Conservation (phyloP, 192 early-diverging fungal genomes). For the Spizellomyces punctatus region DNA sequence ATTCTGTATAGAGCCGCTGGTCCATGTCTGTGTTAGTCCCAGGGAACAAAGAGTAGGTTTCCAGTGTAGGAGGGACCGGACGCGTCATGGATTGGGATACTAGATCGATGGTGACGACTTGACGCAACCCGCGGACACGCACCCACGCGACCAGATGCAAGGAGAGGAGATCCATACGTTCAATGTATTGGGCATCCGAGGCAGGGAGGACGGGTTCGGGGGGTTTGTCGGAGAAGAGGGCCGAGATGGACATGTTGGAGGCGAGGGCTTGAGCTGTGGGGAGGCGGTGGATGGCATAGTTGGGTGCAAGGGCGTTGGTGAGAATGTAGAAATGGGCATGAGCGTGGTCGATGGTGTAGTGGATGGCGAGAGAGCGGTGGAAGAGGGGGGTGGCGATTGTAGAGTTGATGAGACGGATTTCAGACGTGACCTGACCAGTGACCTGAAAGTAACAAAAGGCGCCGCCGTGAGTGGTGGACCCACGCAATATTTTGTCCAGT, state of each 20-base stretch:
- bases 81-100: not conserved
- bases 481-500: too few species aligned
- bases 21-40: slow-evolving; percentile 38
- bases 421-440: slow-evolving; percentile 42
- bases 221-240: not conserved
- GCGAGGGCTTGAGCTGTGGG: too few species aligned
- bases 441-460: slow-evolving; percentile 3
- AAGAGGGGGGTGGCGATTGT: not conserved
- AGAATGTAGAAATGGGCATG: slow-evolving; percentile 28
- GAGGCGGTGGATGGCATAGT: slow-evolving; percentile 27
- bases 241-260: not conserved
- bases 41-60: slow-evolving; percentile 33
- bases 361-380: slow-evolving; percentile 10
- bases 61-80: too few species aligned
- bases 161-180: slow-evolving; percentile 35
- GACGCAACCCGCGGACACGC: slow-evolving; percentile 26
- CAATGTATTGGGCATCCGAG: slow-evolving; percentile 19
- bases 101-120: slow-evolving; percentile 13
- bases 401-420: slow-evolving; percentile 14
- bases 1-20: slow-evolving; percentile 20
- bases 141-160: slow-evolving; percentile 35
- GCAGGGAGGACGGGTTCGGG: slow-evolving; percentile 7
- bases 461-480: too few species aligned
- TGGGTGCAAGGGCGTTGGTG: slow-evolving; percentile 27
- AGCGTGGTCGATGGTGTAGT: slow-evolving; percentile 34